Conservation (phyloP, 2,329 filamentous ascomycete genomes). For the Xylariales sp. region DNA sequence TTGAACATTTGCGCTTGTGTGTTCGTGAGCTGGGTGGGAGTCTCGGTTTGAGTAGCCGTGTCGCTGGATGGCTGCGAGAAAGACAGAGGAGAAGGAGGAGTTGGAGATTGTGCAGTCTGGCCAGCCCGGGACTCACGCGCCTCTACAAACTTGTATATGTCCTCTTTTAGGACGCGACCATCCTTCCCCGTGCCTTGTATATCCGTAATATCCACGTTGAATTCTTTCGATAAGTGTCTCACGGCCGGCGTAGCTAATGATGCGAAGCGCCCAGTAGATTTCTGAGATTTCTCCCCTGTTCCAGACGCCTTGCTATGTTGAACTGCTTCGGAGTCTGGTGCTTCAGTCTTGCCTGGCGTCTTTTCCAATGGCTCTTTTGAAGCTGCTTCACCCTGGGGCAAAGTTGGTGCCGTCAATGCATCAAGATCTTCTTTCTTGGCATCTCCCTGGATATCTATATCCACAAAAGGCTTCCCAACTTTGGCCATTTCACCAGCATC, state of each 20-base stretch:
- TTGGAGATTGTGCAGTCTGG: constrained; percentile 13
- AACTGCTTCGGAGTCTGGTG: constrained; percentile 4
- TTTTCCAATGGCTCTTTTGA: constrained; percentile 16
- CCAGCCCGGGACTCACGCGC: constrained; percentile 25
- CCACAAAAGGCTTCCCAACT: constrained; percentile 89
- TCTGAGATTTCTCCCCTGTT: constrained; percentile 14
- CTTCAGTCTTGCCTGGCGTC: constrained; percentile 11
- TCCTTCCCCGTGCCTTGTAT: constrained; percentile 85
- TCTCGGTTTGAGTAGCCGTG: constrained; percentile 60
- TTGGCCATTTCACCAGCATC: constrained; percentile 94
- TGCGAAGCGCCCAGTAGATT: constrained; percentile 58
- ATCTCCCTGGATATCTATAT: constrained; percentile 86
- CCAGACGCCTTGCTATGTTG: constrained; percentile 10
- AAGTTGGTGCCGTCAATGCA: constrained; percentile 30
- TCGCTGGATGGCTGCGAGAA: constrained; percentile 26
- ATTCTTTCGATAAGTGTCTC: constrained; percentile 77
- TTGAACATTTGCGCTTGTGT: constrained; percentile 96
- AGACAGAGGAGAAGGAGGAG: constrained; percentile 21
- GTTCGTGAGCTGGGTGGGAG: constrained; percentile 63
- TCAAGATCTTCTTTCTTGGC: constrained; percentile 58
- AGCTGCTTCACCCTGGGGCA: constrained; percentile 21
- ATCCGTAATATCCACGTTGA: constrained; percentile 71
- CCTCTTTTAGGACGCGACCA: constrained; percentile 87
- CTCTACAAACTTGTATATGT: constrained; percentile 71
- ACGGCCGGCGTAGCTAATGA: constrained; percentile 88